Evolutionary conservation across 2,329 filamentous ascomycete species (phyloP).

Genomic region (Scytalidium sp.): DNA sequence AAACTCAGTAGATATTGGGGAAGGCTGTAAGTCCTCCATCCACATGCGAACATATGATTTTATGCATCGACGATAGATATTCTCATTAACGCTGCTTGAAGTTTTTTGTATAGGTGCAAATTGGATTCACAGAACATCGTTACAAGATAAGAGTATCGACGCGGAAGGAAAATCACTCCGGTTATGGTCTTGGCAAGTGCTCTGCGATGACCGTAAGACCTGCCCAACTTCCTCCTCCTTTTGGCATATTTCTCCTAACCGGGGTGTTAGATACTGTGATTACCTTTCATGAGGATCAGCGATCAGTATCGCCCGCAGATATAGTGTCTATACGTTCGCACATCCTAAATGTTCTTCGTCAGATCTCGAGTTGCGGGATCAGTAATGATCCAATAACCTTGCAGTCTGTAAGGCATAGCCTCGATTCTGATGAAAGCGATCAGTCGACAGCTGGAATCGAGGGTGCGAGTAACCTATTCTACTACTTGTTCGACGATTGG

Average conservation of each 20-base stretch:
- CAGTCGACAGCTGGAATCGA: conserved; percentile 35
- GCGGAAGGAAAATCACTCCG: conserved; percentile 35
- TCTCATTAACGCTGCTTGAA: conserved; percentile 28
- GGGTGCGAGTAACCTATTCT: conserved; percentile 59
- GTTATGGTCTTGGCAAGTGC: conserved; percentile 69
- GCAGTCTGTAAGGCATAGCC: conserved; percentile 24
- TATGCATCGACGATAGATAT: background rate
- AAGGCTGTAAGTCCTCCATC: conserved; percentile 48
- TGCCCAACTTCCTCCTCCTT: background rate
- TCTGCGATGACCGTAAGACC: conserved; percentile 61
- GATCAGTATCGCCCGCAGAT: conserved; percentile 22
- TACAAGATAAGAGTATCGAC: conserved; percentile 33
- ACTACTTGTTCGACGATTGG: conserved; percentile 67
- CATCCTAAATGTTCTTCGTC: conserved; percentile 57
- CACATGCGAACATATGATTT: no score
- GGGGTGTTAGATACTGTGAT: conserved; percentile 57
- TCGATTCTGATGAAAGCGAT: conserved; percentile 24
- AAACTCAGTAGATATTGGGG: conserved; percentile 67
- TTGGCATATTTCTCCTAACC: conserved; percentile 4
- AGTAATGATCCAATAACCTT: conserved; percentile 23
- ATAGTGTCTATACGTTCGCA: conserved; percentile 46
- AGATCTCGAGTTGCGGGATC: conserved; percentile 51
- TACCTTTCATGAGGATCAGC: conserved; percentile 61
- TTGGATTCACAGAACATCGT: conserved; percentile 45
- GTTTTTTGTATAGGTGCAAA: conserved; percentile 72